Evolutionary conservation across 1,139 yeast species (phyloP), one percentile per base, ranked within the genome.

Genomic region (Nematodospora anomalae): DNA sequence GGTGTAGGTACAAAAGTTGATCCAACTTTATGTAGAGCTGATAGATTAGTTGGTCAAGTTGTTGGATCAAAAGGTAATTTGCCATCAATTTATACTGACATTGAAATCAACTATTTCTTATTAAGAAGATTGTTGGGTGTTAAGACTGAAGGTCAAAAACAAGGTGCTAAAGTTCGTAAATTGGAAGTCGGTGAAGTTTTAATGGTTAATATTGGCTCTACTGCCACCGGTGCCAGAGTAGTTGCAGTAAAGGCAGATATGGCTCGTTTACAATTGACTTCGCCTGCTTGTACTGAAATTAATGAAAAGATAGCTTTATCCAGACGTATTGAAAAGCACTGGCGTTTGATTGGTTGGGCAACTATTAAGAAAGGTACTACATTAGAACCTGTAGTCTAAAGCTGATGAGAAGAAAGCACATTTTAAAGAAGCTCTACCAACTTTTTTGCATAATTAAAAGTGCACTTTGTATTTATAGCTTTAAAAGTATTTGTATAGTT

Each of bases 291-390:
- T 80, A 92, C 99, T 31, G 97, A 90, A 71, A 78, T 92, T 41
- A 87, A 94, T 53, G 98, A 94, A 73, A 90, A 94, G 83, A 90
- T 94, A 66, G 99, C 99, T 35, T 75, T 94, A 58, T 89, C 97
- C 30, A 86, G 99, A 78, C 90, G 98, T 80, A 94, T 94, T 55
- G 99, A 92, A 62, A 92, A 90, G 79, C 99, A 94, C 68, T 94
- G 97, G 96, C 94, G 99, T 77, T 79, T 94, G 65, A 94, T 94
- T 71, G 99, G 99, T 55, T 94, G 99, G 99, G 99, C 98, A 52
- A 88, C 97, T 39, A 92, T 94, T 62, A 87, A 88, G 71, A 89
- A 88, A 70, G 98, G 98, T 68, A 82, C 89, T 45, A 82, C 88
- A 41, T 76, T 85, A 61, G 92, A 84, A 59, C 92, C 94, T 38